Evolutionary conservation across 257 asterid species (phyloP).

Genomic region (Verbascum thapsus): DNA sequence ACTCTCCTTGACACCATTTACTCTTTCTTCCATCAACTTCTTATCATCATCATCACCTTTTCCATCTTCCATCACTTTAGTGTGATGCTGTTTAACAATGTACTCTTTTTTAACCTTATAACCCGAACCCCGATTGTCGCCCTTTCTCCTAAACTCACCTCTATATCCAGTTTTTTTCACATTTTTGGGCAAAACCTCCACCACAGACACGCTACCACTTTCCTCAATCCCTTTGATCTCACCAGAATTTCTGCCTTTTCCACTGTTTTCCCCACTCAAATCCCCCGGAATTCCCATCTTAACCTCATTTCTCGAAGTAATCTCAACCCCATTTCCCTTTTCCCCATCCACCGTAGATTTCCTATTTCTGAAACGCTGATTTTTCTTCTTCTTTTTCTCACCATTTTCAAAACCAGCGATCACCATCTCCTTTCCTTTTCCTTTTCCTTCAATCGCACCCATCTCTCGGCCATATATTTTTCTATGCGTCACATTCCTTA

Average conservation of each 20-base stretch:
- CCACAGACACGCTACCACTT: not conserved
- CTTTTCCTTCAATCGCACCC: conserved; percentile 28
- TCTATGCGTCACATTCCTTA: not conserved
- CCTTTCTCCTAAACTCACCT: conserved; percentile 31
- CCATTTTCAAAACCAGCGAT: no score
- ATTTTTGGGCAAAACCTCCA: conserved; percentile 25
- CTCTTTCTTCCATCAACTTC: conserved; percentile 12
- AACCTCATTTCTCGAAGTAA: conserved; percentile 2
- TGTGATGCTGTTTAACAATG: conserved; percentile 14
- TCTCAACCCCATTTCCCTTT: conserved; percentile 13
- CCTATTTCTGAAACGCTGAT: not conserved
- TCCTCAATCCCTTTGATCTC: conserved; percentile 20
- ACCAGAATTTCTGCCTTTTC: conserved; percentile 7
- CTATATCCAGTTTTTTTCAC: conserved; percentile 9
- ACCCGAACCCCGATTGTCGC: not conserved
- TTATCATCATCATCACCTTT: conserved; percentile 1
- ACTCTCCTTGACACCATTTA: conserved; percentile 11
- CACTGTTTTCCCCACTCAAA: conserved; percentile 18
- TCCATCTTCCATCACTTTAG: conserved; percentile 16
- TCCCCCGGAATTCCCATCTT: conserved; percentile 1
- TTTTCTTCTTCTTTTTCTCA: not conserved
- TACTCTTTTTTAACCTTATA: not conserved
- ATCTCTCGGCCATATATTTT: conserved; percentile 7
- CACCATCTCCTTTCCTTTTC: conserved; percentile 26
- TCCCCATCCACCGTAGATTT: conserved; percentile 24